A percentile compares a stretch with the other conserved stretches of the same genome.
Conservation (phyloP, 352 stramenopile species). For the Pythium scleroteichum region DNA sequence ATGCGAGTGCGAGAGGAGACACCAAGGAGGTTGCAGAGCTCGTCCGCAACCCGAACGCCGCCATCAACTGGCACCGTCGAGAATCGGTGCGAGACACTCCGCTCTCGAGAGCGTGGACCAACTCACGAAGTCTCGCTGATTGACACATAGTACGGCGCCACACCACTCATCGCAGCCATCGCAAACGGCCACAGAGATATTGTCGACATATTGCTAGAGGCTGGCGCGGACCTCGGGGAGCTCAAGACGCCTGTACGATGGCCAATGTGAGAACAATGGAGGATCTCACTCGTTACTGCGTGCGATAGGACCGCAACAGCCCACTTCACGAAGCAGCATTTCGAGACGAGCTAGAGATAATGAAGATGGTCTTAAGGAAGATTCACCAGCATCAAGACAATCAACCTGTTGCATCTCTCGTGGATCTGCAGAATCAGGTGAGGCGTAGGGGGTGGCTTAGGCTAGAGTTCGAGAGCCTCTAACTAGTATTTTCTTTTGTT, state of each 20-base stretch:
- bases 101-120: neutral
- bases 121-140: too few relatives aligned
- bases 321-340: slow-evolving; percentile 73
- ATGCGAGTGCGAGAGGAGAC: slow-evolving; percentile 55
- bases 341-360: slow-evolving; percentile 48
- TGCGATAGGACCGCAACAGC: slow-evolving; percentile 67
- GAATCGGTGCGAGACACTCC: slow-evolving; percentile 42
- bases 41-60: slow-evolving; percentile 39
- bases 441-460: too few relatives aligned
- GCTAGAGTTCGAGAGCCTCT: too few relatives aligned
- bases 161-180: slow-evolving; percentile 68
- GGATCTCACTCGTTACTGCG: neutral
- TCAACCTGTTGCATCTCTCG: slow-evolving; percentile 35
- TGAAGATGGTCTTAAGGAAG: slow-evolving; percentile 51
- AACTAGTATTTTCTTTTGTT: too few relatives aligned
- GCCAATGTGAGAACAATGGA: neutral
- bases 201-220: slow-evolving; percentile 55
- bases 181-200: slow-evolving; percentile 56
- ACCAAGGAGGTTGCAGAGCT: slow-evolving; percentile 45
- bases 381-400: slow-evolving; percentile 43
- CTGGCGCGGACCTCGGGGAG: slow-evolving; percentile 55
- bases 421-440: slow-evolving; percentile 69
- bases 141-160: slow-evolving; percentile 61
- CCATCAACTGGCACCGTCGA: slow-evolving; percentile 76
- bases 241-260: slow-evolving; percentile 65